Evolutionary conservation across 2,329 filamentous ascomycete genomes (phyloP), one percentile per base, ranked within the genome.

Genomic region (Geoglossum cookeanum): DNA sequence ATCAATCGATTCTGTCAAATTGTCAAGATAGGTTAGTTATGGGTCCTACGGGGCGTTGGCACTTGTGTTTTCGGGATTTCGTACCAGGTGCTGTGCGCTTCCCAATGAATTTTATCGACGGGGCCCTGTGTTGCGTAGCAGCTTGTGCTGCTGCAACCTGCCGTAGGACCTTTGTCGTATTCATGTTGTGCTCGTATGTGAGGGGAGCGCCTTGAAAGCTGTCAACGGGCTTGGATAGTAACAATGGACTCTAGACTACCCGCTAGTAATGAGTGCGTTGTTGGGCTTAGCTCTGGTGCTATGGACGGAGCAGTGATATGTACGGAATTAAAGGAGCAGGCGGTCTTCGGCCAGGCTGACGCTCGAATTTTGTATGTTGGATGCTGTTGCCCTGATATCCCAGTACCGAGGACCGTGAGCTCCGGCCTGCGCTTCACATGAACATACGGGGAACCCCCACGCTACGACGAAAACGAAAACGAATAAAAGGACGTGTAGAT

Each of bases 1-100:
- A 75, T 89, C 85, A 66, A 88, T 66, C 59, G 75, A 71, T 64
- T 82, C 85, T 88, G 56, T 52, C n/a, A 33, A 22, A 33, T 30
- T 33, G 22, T 33, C 29, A 42, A 47, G 5, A 27, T 30, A 48
- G 52, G 58, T 65, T 61, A 65, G 45, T 33, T 37, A 57, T 47
- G 32, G 27, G 49, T 32, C 49, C 9, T 37, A 32, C 33, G 37
- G 48, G 49, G 15, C 48, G 54, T 44, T n/a, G 39, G 58, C 32
- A 61, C 59, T 35, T 45, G 22, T 22, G 22, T 22, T 17, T 45
- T 45, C 49, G 49, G 33, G 7, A 27, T 39, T 42, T 68, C 77
- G 59, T 72, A 83, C 79, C 68, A 64, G 79, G 80, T 66, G 78
- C 74, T 58, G 74, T 69, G 63, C 80, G 74, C 69, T 71, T 73